Base-by-base conservation (phyloP, 352 stramenopile species). In the Globisporangium splendens region DNA sequence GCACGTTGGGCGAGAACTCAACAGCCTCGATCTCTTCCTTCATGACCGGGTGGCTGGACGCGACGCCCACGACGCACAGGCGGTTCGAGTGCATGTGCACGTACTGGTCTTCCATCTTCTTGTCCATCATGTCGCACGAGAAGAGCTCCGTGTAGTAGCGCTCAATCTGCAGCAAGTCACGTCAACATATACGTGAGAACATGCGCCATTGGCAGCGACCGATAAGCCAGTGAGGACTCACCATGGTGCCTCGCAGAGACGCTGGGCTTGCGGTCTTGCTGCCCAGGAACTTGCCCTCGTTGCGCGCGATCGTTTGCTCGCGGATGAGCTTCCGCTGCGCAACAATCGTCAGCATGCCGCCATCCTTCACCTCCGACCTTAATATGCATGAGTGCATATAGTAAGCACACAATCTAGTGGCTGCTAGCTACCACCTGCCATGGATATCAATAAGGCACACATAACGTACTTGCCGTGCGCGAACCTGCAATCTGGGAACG, bases 1-100 rank as follows among this genome's bases (percentile, higher is more conserved):
- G 52, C 50, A 95, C 68, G 55, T 72, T 79, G 33, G 59, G 57
- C 28, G 79, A 66, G 58, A 92, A 95, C 63, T 88, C 81, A 43
- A 95, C 62, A 42, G 55, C 66, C 49, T 68, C 71, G 11, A 95
- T 65, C 44, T 79, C 61, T 54, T 89, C 76, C 50, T 70, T 58
- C 77, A 92, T 83, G n/a, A 88, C 60, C 4, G 72, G 70, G 50
- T 95, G 86, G 20, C 77, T 80, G 35, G 69, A 72, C 2, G 85
- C 83, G 43, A 90, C 73, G 46, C 86, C 86, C 11, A 89, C 79
- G 22, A 95, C 81, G 57, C 86, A 92, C n/a, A 93, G 71, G 6
- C 86, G 83, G 57, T 95, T 95, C 44, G 86, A 93, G 72, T 95
- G 86, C 86, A 95, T 95, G 70, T 95, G 83, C 56, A 95, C 82